Evolutionary conservation across 177 flowering plant species (phyloP), one percentile per base, ranked within the genome.

Genomic region (Telopea speciosissima): DNA sequence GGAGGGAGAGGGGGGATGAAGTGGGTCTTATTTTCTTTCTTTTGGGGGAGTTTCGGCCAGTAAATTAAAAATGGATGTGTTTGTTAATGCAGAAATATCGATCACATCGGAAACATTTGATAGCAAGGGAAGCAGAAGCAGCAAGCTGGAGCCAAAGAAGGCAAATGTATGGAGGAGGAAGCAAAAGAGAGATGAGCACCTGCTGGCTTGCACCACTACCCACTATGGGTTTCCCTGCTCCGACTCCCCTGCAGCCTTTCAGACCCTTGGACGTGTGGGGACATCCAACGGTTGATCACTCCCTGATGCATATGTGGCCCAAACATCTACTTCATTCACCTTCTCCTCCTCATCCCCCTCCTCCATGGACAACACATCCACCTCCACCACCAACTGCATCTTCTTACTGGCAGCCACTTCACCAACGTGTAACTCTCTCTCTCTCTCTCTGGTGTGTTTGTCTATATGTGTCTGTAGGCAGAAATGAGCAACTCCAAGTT

Each of bases 211-310:
- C 87, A 72, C 40, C 40, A 72, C 40, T 8, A 36, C 89, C 92
- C 21, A 83, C 89, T 40, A 83, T 88, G 73, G 95, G 92, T 0
- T 92, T 90, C 72, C 93, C 97, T 68, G 87, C 88, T 1, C 72
- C 80, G 21, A 60, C 87, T 16, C 79, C 85, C 9, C 12, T 81
- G 65, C 88, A 76, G 64, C 88, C 81, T 63, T 84, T 79, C 66
- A 84, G 88, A 69, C 97, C 97, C 16, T 80, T 95, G 33, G 97
- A 95, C 56, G 99, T 92, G 5, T 92, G 99, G 99, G 97, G 99
- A 24, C 99, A 95, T 75, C 97, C 97, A n/a, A 69, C 90, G n/a
- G 74, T 76, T 12, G 90, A 93, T 71, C 94, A 83, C 62, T 80
- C 95, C 5, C 2, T 73, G 25, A 70, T 84, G 76, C 91, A 78